Conservation (phyloP, 768 basidiomycete genomes). For the Hebeloma cylindrosporum region DNA sequence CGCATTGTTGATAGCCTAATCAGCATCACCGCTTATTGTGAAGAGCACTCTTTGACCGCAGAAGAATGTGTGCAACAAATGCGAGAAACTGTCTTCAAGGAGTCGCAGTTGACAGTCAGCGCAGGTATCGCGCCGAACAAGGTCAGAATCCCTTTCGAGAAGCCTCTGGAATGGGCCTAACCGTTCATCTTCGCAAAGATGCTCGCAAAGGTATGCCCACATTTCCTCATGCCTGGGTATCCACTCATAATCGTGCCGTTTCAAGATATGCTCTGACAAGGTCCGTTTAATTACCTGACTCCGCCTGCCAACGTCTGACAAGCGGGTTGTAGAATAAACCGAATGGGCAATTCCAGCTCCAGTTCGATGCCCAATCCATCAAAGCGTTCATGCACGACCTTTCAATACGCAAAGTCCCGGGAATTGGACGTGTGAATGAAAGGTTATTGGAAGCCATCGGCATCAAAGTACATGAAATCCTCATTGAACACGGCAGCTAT, state of each 20-base stretch:
- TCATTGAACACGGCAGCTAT: neutral
- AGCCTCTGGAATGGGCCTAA: slow-evolving; percentile 9
- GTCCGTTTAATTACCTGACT: slow-evolving; percentile 32
- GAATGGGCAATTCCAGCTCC: slow-evolving; percentile 83
- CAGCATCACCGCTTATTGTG: slow-evolving; percentile 85
- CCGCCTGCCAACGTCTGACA: slow-evolving; percentile 1
- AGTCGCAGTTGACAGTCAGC: slow-evolving; percentile 87
- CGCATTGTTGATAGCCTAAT: slow-evolving; percentile 6
- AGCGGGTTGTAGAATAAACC: slow-evolving; percentile 73
- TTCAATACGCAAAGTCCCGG: slow-evolving; percentile 84
- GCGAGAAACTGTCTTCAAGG: slow-evolving; percentile 66
- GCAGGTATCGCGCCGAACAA: slow-evolving; percentile 96
- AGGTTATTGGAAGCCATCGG: slow-evolving; percentile 83
- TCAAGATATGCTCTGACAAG: slow-evolving; percentile 90
- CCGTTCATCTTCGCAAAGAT: slow-evolving; percentile 50
- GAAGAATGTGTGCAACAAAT: slow-evolving; percentile 80
- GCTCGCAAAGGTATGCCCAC: slow-evolving; percentile 76
- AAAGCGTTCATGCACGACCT: slow-evolving; percentile 77
- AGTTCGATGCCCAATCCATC: slow-evolving; percentile 63
- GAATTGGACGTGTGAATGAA: slow-evolving; percentile 90
- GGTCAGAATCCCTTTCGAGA: slow-evolving; percentile 42
- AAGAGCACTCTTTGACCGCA: slow-evolving; percentile 58
- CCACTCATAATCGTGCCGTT: neutral
- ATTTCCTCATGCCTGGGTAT: neutral
- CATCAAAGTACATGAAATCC: slow-evolving; percentile 58